Conservation (phyloP, 345 rosid genomes). For the Euphorbia lathyris region DNA sequence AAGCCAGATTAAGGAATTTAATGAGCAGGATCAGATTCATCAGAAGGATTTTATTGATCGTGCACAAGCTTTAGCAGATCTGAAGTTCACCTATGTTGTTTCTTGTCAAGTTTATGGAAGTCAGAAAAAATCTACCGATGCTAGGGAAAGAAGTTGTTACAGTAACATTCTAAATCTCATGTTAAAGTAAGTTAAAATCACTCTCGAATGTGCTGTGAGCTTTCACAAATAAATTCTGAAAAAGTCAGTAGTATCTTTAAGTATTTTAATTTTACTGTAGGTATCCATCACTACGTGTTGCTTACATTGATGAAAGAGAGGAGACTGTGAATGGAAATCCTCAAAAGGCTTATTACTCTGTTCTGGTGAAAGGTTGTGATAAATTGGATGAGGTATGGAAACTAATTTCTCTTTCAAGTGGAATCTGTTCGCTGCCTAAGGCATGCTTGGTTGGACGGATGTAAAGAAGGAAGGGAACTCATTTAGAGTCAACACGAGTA, state of each 20-base stretch:
- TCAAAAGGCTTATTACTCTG: constrained; percentile 71
- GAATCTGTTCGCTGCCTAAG: constrained; percentile 1
- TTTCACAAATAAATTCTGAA: constrained; percentile 8
- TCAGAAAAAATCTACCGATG: constrained; percentile 68
- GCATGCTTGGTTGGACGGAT: neutral
- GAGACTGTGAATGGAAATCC: constrained; percentile 50
- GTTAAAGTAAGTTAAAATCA: constrained; percentile 59
- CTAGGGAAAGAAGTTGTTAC: constrained; percentile 60
- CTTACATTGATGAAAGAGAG: constrained; percentile 83
- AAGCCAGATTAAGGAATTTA: constrained; percentile 26
- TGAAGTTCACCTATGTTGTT: constrained; percentile 96
- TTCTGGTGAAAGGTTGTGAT: constrained; percentile 82
- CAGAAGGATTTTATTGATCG: constrained; percentile 25
- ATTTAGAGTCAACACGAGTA: neutral
- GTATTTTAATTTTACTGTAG: constrained; percentile 33
- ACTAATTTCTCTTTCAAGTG: constrained; percentile 9
- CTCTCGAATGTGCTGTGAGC: neutral
- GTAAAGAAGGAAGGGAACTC: neutral
- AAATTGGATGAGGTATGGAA: constrained; percentile 68
- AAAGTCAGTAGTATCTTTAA: constrained; percentile 13
- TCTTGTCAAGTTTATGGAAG: constrained; percentile 91
- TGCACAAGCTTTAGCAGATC: constrained; percentile 69
- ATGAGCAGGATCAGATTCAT: constrained; percentile 21
- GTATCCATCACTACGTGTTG: constrained; percentile 90
- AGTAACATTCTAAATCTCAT: constrained; percentile 77